Evolutionary conservation across 192 early-diverging fungal genomes (phyloP), one percentile per base, ranked within the genome.

Genomic region (Backusella parvicylindrica): DNA sequence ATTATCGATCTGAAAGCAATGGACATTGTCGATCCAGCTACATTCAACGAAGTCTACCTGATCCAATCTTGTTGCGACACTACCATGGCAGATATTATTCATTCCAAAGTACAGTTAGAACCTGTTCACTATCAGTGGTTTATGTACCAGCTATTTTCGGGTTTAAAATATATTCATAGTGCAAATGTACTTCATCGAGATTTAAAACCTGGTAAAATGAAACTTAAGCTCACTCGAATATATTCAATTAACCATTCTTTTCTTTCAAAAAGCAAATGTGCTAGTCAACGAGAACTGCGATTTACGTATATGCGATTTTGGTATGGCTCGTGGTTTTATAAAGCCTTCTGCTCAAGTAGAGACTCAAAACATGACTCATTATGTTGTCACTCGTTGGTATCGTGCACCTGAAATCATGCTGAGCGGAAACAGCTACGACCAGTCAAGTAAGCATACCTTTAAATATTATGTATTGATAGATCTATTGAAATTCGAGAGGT

Each of bases 371-470:
- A 96, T 97, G 93, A 98, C 96, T 7, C 94, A 97, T 80, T 98
- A 98, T 76, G 96, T 98, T 30, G 95, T 96, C 13, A 98, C 96
- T 35, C 83, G 96, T 75, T 98, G 95, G 95, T 98, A 97, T 84
- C 89, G 96, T 21, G 94, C 96, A 1, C 96, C 96, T 18, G 96
- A 98, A 78, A 93, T 98, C 70, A 94, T 98, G 91, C 82, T 98
- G 28, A 94, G 92, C 60, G 93, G 92, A 78, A 87, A 91, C 68
- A 90, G 84, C 68, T 98, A 98, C 80, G 95, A 93, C 72, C 97
- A 98, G 89, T 94, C 96, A 26, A 97, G 84, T 81, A 77, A 70
- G 82, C 65, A n/a, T 47, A 9, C 9, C 43, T 16, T 47, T 41
- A 16, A 5, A 41, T 15, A 12, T 41, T 41, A 16, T 49, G 2